phyloP scores from a whole-genome alignment of 129 eudicot species.

The Centella asiatica region DNA sequence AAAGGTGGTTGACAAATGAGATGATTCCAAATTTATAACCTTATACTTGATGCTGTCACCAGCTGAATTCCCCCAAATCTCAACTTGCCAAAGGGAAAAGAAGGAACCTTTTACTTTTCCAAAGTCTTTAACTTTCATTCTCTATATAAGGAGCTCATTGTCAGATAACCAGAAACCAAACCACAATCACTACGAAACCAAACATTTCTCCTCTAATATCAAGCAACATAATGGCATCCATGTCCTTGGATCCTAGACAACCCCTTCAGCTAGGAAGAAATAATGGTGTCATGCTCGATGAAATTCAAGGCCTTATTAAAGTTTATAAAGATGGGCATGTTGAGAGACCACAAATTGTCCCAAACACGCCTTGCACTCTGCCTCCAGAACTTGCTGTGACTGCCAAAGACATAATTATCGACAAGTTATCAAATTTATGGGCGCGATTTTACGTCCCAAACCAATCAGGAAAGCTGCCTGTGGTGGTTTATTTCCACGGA shows the following conservation, averaged over 20 bases:
- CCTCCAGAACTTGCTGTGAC: slow-evolving; percentile 28
- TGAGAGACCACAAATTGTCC: slow-evolving; percentile 42
- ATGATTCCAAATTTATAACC: too few species aligned
- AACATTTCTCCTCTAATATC: background rate
- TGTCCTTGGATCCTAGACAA: slow-evolving; percentile 11
- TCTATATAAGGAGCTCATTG: slow-evolving; percentile 10
- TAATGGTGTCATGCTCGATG: slow-evolving; percentile 31
- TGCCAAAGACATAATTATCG: slow-evolving; percentile 31
- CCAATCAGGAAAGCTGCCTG: slow-evolving; percentile 25
- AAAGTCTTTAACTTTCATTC: background rate
- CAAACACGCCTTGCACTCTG: slow-evolving; percentile 28
- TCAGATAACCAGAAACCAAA: background rate
- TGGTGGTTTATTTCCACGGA: slow-evolving; percentile 57
- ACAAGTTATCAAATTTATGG: slow-evolving; percentile 36
- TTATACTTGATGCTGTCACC: too few species aligned
- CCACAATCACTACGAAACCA: background rate
- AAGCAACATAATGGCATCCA: slow-evolving; percentile 13
- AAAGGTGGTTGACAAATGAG: too few species aligned
- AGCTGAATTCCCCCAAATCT: too few species aligned
- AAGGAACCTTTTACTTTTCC: too few species aligned
- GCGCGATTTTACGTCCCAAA: slow-evolving; percentile 44
- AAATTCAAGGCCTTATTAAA: slow-evolving; percentile 44
- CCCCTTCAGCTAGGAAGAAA: slow-evolving; percentile 2
- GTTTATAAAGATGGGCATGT: slow-evolving; percentile 44
- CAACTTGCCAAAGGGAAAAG: too few species aligned